phyloP scores from a whole-genome alignment of 345 rosid species.

The Capsella bursapastoris region DNA sequence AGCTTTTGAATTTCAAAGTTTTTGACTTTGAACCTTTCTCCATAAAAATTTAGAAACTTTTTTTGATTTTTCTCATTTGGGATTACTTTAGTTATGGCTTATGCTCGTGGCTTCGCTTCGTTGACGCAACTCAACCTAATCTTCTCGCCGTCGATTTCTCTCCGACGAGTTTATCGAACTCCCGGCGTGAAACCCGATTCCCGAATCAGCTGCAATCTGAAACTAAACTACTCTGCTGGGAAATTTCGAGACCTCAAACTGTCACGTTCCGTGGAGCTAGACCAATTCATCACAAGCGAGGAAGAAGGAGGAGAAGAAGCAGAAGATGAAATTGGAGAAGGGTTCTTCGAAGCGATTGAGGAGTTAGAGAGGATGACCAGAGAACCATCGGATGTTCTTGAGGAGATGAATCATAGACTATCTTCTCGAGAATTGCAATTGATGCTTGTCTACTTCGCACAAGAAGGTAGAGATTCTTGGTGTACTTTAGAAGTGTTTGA shows the following conservation, averaged over 20 bases:
- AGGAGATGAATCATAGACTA: slow-evolving; percentile 84
- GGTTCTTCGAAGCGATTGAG: slow-evolving; percentile 85
- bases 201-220: slow-evolving; percentile 49
- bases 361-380: slow-evolving; percentile 86
- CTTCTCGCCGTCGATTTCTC: slow-evolving; percentile 40
- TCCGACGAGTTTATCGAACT: slow-evolving; percentile 17
- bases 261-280: slow-evolving; percentile 67
- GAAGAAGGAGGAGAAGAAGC: slow-evolving; percentile 33
- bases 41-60: neutral
- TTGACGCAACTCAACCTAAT: slow-evolving; percentile 48
- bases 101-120: slow-evolving; percentile 47
- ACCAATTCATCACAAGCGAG: slow-evolving; percentile 66
- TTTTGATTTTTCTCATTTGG: neutral
- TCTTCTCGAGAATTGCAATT: slow-evolving; percentile 79
- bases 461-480: slow-evolving; percentile 97
- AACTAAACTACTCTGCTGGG: slow-evolving; percentile 27
- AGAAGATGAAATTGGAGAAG: slow-evolving; percentile 78
- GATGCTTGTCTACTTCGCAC: slow-evolving; percentile 88
- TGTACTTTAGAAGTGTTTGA: slow-evolving; percentile 95
- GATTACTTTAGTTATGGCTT: slow-evolving; percentile 46
- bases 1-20: neutral
- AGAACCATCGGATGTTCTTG: slow-evolving; percentile 86
- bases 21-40: slow-evolving; percentile 15
- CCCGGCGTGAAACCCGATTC: slow-evolving; percentile 28
- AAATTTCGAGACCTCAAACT: slow-evolving; percentile 49